Percentiles rank a stretch among this genome's conserved stretches.
Evolutionary conservation across 768 basidiomycete genomes (phyloP).

Genomic region (Tulasnella sp.): DNA sequence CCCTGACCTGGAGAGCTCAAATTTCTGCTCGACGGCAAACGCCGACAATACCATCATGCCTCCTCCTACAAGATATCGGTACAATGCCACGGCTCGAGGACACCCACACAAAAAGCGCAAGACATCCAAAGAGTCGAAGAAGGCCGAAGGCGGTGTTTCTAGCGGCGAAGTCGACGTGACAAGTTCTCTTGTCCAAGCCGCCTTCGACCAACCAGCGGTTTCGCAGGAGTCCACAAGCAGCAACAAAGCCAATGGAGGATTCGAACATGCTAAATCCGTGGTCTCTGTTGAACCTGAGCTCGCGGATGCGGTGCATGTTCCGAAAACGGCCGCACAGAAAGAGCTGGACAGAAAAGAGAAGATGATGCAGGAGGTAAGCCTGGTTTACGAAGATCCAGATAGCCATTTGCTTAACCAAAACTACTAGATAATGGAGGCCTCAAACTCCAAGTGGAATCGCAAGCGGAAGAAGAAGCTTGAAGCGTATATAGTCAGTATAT

Average conservation of each 20-base stretch:
- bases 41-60: background rate
- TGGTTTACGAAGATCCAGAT: background rate
- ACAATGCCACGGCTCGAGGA: constrained; percentile 60
- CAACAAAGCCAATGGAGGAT: background rate
- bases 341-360: constrained; percentile 48
- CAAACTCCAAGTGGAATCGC: constrained; percentile 59
- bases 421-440: constrained; percentile 11
- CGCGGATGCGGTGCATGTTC: constrained; percentile 46
- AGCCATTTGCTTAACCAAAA: background rate
- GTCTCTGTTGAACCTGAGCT: constrained; percentile 30
- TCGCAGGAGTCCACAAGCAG: constrained; percentile 9
- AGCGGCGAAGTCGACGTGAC: constrained; percentile 15
- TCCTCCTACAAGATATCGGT: constrained; percentile 21
- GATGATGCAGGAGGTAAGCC: constrained; percentile 48
- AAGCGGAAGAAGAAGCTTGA: constrained; percentile 87
- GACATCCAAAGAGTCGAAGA: constrained; percentile 20
- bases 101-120: constrained; percentile 54
- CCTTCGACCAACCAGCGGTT: background rate
- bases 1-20: background rate
- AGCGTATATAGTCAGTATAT: constrained; percentile 68
- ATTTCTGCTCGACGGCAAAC: background rate
- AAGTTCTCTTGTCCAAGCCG: background rate
- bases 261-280: background rate
- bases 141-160: constrained; percentile 18
- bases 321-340: constrained; percentile 50